Evolutionary conservation across 2,329 filamentous ascomycete genomes (phyloP), one percentile per base, ranked within the genome.

Genomic region (Alternaria gansuensis): DNA sequence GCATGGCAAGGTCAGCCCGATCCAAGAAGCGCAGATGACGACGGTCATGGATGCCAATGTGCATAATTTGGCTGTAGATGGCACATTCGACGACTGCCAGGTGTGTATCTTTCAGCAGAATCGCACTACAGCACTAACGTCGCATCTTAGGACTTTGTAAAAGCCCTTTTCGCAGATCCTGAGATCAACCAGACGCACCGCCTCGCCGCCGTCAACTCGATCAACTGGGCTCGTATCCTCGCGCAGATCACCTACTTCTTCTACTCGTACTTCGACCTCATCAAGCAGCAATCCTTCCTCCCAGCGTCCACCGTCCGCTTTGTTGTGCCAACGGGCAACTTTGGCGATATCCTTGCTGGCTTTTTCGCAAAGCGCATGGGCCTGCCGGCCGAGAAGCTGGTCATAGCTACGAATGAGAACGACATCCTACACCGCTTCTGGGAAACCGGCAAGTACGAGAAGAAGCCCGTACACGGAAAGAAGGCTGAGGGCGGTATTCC

Each of bases 181-280:
- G 88, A 93, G 54, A 90, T 91, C 76, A 98, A 98, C 83, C 82
- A 85, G 68, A 88, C 86, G 2, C 87, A 94, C 73, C 92, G 92
- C 67, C 89, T 98, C 41, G 94, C 91, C 39, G 94, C 95, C 41
- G 92, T 98, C 67, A 98, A 98, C 83, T 95, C 91, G 44, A 98
- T 98, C 81, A 98, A 98, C 82, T 97, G 90, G 86, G 91, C 93
- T 2, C 86, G 95, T 69, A 98, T 99, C 68, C 85, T 99, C 36
- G 94, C 95, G 11, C 95, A 99, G 81, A 97, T 96, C 65, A 92
- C 92, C 60, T 98, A 97, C 85, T 99, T 97, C 84, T 96, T 97
- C 83, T 85, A 95, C 79, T 88, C 95, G 11, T 98, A 98, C 84
- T 97, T 97, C 80, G 82, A 88, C 13, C 87, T 99, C 33, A 84